Evolutionary conservation across 2,329 filamentous ascomycete species (phyloP).

Genomic region (Sarocladium oryzae): DNA sequence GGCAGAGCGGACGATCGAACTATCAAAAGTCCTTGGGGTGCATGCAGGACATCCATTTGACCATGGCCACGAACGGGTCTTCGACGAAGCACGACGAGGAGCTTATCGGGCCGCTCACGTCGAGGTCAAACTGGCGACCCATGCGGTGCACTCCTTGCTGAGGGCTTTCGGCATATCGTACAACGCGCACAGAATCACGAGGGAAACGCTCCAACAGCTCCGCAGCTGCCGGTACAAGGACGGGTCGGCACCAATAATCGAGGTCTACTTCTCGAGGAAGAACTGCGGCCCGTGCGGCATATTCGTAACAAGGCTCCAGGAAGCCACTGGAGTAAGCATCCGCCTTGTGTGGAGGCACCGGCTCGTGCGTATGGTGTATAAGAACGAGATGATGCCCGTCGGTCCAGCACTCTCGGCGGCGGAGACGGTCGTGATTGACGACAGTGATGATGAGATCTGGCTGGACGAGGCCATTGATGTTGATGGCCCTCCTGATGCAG

Average conservation of each 20-base stretch:
- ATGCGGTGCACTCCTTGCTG: conserved; percentile 24
- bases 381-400: not conserved
- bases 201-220: conserved; percentile 18
- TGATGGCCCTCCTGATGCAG: not conserved
- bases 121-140: conserved; percentile 32
- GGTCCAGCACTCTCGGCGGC: not conserved
- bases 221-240: conserved; percentile 18
- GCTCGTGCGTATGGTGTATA: conserved; percentile 13
- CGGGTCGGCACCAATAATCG: conserved; percentile 21
- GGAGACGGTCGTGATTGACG: not conserved
- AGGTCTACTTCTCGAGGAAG: conserved; percentile 29
- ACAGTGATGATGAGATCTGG: not conserved
- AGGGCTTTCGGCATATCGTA: conserved; percentile 18
- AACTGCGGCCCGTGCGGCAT: conserved; percentile 23
- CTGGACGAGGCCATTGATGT: not conserved
- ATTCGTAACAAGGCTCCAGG: conserved; percentile 19
- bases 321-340: conserved; percentile 21
- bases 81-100: conserved; percentile 14
- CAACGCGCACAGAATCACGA: conserved; percentile 16
- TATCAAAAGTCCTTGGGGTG: conserved; percentile 24
- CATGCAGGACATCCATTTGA: conserved; percentile 24
- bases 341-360: conserved; percentile 22
- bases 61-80: not conserved
- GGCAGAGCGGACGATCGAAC: conserved; percentile 21
- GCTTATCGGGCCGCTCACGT: conserved; percentile 29